Percentiles rank a stretch among this genome's conserved stretches.
Evolutionary conservation across 2,329 filamentous ascomycete species (phyloP).

Genomic region (Xylaria arbuscula): DNA sequence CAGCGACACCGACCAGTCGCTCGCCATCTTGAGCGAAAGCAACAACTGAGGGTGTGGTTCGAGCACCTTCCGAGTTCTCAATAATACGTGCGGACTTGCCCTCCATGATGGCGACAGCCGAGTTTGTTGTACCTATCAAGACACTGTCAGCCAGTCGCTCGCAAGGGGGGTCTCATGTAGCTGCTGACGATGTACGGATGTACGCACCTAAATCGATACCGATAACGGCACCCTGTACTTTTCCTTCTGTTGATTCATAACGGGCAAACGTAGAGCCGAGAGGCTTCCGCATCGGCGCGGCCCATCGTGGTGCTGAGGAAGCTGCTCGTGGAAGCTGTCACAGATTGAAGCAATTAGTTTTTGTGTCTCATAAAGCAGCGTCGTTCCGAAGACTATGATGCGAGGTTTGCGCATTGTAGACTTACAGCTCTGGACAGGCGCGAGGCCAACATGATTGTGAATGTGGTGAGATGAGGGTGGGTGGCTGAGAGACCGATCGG

Average conservation of each 20-base stretch:
- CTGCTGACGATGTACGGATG: too few relatives aligned
- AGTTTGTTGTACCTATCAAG: constrained; percentile 85
- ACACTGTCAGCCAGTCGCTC: constrained; percentile 14
- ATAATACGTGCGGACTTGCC: constrained; percentile 96
- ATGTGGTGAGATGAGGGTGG: constrained; percentile 34
- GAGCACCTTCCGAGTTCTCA: constrained; percentile 94
- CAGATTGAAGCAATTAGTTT: constrained; percentile 32
- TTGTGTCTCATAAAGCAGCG: background rate
- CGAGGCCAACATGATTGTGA: constrained; percentile 75
- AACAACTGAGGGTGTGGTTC: constrained; percentile 93
- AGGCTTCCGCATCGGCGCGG: constrained; percentile 75
- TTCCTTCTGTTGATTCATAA: constrained; percentile 82
- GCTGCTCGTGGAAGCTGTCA: constrained; percentile 80
- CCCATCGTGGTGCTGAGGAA: constrained; percentile 74
- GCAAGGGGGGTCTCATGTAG: too few relatives aligned
- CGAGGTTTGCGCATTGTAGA: constrained; percentile 42
- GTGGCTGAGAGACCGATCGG: constrained; percentile 49
- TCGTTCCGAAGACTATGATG: background rate
- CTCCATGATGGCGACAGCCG: constrained; percentile 97
- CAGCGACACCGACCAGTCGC: constrained; percentile 94
- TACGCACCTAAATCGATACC: constrained; percentile 93
- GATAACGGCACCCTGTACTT: constrained; percentile 95
- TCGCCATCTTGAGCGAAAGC: constrained; percentile 96
- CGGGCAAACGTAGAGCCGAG: constrained; percentile 78
- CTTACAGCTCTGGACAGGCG: constrained; percentile 81